phyloP scores from a whole-genome alignment of 106 monocot genomes.

The Dendrobium catenatum region DNA sequence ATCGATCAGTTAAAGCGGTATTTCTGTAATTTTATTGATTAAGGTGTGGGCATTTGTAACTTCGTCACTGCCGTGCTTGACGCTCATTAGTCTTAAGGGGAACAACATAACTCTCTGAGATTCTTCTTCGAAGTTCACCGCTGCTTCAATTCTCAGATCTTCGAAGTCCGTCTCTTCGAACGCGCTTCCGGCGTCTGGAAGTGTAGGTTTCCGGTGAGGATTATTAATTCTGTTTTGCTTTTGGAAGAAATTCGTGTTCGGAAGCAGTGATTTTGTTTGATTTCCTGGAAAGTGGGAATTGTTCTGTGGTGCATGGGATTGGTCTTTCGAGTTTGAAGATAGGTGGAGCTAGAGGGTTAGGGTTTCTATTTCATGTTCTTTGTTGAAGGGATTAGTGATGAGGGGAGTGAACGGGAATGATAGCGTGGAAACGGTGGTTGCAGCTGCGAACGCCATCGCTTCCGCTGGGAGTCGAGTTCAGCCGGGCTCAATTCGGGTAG shows the following conservation, averaged over 20 bases:
- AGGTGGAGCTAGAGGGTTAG: not conserved
- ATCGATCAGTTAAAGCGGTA: not conserved
- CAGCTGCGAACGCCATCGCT: constrained; percentile 51
- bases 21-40: not conserved
- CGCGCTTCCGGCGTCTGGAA: not conserved
- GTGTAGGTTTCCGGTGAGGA: not conserved
- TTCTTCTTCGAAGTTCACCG: not conserved
- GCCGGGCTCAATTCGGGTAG: constrained; percentile 43
- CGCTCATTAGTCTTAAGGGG: not conserved
- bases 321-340: not conserved
- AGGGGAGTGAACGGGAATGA: constrained; percentile 28
- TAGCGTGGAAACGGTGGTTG: constrained; percentile 62
- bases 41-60: not conserved
- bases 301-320: not conserved
- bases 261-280: not conserved
- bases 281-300: not conserved
- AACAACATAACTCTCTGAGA: not conserved
- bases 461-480: constrained; percentile 45
- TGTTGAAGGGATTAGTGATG: constrained; percentile 18
- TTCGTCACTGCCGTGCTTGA: constrained; percentile 3
- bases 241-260: not conserved
- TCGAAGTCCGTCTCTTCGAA: not conserved
- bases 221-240: not conserved
- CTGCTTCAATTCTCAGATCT: not conserved
- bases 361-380: constrained; percentile 3